Percentiles rank a stretch among this genome's conserved stretches.
phyloP scores from a whole-genome alignment of 768 basidiomycete genomes.

The Candolleomyces eurysporus region DNA sequence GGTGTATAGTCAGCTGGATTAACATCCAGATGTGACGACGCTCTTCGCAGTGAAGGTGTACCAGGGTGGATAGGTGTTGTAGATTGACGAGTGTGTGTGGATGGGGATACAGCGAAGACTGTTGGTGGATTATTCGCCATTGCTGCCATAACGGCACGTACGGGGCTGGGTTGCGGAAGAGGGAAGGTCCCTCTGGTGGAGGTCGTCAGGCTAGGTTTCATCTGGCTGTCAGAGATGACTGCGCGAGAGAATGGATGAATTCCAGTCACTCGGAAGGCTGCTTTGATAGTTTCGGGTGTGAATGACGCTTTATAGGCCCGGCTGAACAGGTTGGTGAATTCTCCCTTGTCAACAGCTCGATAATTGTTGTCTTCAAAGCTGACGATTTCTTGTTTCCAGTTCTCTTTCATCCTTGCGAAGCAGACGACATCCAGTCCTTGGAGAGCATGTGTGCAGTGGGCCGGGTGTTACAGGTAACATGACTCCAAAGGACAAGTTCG shows the following conservation, averaged over 20 bases:
- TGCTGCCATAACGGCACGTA: constrained; percentile 16
- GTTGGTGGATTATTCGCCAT: background rate
- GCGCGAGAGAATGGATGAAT: constrained; percentile 26
- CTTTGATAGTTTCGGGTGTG: constrained; percentile 19
- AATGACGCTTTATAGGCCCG: constrained; percentile 25
- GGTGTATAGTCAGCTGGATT: constrained; percentile 16
- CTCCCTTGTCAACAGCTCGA: constrained; percentile 20
- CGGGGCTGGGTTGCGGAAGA: constrained; percentile 22
- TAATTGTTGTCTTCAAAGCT: constrained; percentile 20
- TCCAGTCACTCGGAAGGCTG: constrained; percentile 29
- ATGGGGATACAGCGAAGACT: background rate
- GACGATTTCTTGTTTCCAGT: constrained; percentile 20
- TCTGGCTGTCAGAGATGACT: constrained; percentile 23
- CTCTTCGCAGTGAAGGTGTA: no score
- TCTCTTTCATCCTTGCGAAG: constrained; percentile 34
- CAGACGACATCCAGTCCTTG: constrained; percentile 44
- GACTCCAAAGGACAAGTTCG: no score
- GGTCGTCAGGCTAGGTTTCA: constrained; percentile 24
- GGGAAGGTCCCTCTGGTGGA: constrained; percentile 25
- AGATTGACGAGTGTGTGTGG: no score
- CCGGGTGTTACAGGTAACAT: no score
- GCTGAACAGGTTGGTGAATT: constrained; percentile 26
- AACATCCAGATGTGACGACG: no score
- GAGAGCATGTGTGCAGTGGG: constrained; percentile 36
- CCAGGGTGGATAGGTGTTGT: no score